phyloP scores from a whole-genome alignment of 257 asterid species.

The Solanum lycopersicoides region DNA sequence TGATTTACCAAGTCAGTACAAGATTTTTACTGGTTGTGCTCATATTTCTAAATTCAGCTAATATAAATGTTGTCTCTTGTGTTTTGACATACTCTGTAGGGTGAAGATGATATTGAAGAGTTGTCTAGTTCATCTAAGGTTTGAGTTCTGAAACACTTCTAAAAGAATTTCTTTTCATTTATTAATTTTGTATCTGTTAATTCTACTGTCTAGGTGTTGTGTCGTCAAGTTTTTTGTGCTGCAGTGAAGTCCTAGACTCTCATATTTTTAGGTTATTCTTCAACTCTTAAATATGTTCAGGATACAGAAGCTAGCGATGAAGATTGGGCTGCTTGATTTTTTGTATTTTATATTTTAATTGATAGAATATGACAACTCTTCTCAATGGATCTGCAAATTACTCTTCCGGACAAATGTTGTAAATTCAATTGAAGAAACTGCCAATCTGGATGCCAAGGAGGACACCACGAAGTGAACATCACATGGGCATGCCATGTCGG shows the following conservation, averaged over 20 bases:
- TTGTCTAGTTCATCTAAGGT: constrained; percentile 58
- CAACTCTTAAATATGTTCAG: constrained; percentile 10
- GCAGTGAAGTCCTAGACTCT: background rate
- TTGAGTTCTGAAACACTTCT: background rate
- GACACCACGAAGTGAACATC: background rate
- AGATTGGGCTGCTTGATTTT: constrained; percentile 45
- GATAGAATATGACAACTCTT: background rate
- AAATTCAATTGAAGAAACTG: background rate
- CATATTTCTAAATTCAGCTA: background rate
- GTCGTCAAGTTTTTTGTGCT: background rate
- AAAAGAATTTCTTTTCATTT: background rate
- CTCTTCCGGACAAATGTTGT: background rate
- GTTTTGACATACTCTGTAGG: constrained; percentile 23
- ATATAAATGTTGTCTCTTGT: background rate
- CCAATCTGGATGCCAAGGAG: background rate
- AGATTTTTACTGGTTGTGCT: background rate
- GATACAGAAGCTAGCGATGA: constrained; percentile 52
- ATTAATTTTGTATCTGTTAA: background rate
- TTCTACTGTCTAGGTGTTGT: background rate
- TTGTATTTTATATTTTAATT: background rate
- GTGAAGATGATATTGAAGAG: constrained; percentile 52
- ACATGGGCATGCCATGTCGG: background rate
- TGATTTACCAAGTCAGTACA: background rate
- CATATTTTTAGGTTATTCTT: background rate
- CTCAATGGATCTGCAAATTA: background rate